Evolutionary conservation across 2,329 filamentous ascomycete genomes (phyloP), one percentile per base, ranked within the genome.

Genomic region (Dothidotthia symphoricarpi): DNA sequence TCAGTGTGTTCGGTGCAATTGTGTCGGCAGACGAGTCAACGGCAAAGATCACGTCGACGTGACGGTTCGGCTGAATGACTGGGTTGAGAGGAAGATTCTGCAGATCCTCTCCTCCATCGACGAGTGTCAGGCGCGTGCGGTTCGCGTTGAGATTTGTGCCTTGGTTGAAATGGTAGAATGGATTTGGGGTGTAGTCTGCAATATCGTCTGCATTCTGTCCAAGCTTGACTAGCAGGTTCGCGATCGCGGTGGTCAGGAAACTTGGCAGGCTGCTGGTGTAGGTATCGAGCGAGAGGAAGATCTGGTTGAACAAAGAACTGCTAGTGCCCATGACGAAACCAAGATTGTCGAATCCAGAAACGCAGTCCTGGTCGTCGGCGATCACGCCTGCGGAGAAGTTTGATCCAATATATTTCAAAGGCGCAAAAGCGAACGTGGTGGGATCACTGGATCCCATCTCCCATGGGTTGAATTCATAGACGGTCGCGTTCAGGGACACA

Each of bases 271-370:
- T 61, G 5, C 10, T 28, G 24, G 26, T 28, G 16, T 69, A 66
- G 15, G 67, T 64, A 8, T 87, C 19, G 9, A 22, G 19, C 19
- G 19, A 68, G 3, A 89, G 72, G 13, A 95, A 68, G 54, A 86
- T 78, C 54, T 82, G 74, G 69, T 95, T 95, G 75, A 95, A 95
- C 2, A 95, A 75, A 0, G 86, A 85, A 1, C 83, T 88, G 15
- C 84, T 88, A 0, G 89, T 95, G 34, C 89, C 89, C 80, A 95
- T 88, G 16, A 95, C 73, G 59, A 80, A 95, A 6, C 87, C 87
- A 16, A 78, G 78, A 53, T 89, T 89, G 67, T 95, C 90, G 47
- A 89, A 89, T 1, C 90, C 90, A 6, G 77, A 73, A 12, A 94
- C 76, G 58, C 90, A 95, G 17, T 69, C 62, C 28, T 77, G 75